Evolutionary conservation across 2,329 filamentous ascomycete species (phyloP).

Genomic region (Cladophialophora carrionii): DNA sequence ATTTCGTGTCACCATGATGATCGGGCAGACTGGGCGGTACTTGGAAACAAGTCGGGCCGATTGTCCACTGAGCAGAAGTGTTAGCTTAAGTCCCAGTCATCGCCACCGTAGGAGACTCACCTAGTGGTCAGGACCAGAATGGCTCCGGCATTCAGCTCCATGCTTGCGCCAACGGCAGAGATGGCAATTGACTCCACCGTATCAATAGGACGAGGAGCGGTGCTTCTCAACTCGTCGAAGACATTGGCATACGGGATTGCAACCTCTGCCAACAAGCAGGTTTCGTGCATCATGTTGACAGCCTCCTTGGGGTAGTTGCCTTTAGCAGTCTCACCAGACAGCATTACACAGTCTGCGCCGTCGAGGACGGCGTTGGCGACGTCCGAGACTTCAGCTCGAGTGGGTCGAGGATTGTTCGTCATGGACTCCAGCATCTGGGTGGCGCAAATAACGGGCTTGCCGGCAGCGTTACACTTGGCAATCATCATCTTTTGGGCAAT

Average conservation of each 20-base stretch:
- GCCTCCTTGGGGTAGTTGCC: conserved; percentile 90
- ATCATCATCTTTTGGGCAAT: conserved; percentile 99
- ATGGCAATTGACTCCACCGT: conserved; percentile 95
- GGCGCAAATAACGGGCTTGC: conserved; percentile 98
- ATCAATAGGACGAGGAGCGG: conserved; percentile 79
- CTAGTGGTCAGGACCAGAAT: conserved; percentile 95
- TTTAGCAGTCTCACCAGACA: conserved; percentile 99
- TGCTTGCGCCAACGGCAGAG: conserved; percentile 90
- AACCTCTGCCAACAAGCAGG: conserved; percentile 94
- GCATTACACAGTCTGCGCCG: conserved; percentile 98
- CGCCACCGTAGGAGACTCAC: conserved; percentile 47
- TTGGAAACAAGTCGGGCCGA: conserved; percentile 96
- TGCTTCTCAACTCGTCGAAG: conserved; percentile 89
- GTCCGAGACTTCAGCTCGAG: conserved; percentile 96
- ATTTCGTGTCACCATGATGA: conserved; percentile 98
- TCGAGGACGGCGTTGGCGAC: conserved; percentile 98
- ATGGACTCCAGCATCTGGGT: conserved; percentile 99
- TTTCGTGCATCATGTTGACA: conserved; percentile 97
- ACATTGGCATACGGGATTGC: conserved; percentile 95
- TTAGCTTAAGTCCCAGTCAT: conserved; percentile 27
- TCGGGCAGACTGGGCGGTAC: conserved; percentile 97
- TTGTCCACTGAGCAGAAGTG: conserved; percentile 65
- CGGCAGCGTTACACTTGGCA: conserved; percentile 98
- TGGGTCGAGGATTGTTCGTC: conserved; percentile 99
- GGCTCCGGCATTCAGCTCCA: conserved; percentile 94